Percentiles rank a stretch among this genome's conserved stretches.
Conservation (phyloP, 139 green algal species). For the Chlorella sp. region DNA sequence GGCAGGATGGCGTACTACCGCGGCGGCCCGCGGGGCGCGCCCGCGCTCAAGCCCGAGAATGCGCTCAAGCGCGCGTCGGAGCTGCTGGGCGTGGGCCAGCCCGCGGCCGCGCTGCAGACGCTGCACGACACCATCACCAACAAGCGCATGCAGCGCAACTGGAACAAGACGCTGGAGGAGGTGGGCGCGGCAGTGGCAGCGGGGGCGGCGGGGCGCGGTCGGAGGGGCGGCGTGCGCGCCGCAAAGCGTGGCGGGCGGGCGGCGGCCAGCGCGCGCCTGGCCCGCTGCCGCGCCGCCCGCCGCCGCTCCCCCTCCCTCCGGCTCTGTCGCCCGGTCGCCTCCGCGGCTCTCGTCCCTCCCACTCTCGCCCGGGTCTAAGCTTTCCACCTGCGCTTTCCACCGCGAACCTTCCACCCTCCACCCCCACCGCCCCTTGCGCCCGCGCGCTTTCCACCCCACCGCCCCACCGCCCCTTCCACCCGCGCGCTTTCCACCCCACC, state of each 20-base stretch:
- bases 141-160: slow-evolving; percentile 95
- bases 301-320: neutral
- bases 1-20: no score
- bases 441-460: neutral
- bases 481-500: slow-evolving; percentile 55
- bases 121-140: slow-evolving; percentile 97
- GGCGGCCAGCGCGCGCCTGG: no score
- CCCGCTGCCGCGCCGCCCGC: neutral
- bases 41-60: slow-evolving; percentile 94
- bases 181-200: neutral
- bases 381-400: no score
- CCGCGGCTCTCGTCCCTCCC: no score
- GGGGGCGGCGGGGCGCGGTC: neutral
- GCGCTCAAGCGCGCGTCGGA: slow-evolving; percentile 98
- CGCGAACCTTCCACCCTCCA: no score
- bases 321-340: neutral
- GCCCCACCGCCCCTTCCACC: neutral
- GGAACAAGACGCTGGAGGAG: slow-evolving; percentile 80
- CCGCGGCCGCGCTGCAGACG: slow-evolving; percentile 36
- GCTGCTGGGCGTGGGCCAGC: slow-evolving; percentile 81
- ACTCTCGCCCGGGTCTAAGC: no score
- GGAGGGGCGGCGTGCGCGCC: no score
- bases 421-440: neutral
- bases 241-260: no score
- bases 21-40: no score